Evolutionary conservation across 2,329 filamentous ascomycete genomes (phyloP).

Genomic region (Stenocarpella maydis): DNA sequence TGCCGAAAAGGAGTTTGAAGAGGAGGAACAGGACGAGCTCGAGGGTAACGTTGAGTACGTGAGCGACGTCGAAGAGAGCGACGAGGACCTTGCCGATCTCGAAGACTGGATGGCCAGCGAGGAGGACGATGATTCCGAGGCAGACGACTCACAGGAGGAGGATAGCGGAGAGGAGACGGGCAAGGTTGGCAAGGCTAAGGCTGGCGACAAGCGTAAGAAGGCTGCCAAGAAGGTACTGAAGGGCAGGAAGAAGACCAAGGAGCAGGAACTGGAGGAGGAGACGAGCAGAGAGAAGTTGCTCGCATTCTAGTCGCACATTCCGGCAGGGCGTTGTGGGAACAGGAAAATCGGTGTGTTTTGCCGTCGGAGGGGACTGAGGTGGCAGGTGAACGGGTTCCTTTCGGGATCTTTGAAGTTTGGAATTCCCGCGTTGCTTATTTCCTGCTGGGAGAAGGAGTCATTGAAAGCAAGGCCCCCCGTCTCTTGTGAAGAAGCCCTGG

Average conservation of each 20-base stretch:
- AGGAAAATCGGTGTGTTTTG: slow-evolving; percentile 19
- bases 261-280: slow-evolving; percentile 77
- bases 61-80: slow-evolving; percentile 86
- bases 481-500: background rate
- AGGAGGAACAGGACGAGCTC: slow-evolving; percentile 75
- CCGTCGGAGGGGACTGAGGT: too few relatives aligned
- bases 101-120: slow-evolving; percentile 92
- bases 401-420: background rate
- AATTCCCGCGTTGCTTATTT: background rate
- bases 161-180: slow-evolving; percentile 46
- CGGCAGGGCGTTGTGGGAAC: slow-evolving; percentile 11
- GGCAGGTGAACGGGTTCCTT: background rate
- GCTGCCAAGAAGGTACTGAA: slow-evolving; percentile 57
- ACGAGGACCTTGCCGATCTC: slow-evolving; percentile 80
- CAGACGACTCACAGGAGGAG: slow-evolving; percentile 61
- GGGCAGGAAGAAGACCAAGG: slow-evolving; percentile 70
- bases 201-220: slow-evolving; percentile 64
- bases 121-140: slow-evolving; percentile 68
- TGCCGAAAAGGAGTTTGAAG: slow-evolving; percentile 70
- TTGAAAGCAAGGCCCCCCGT: background rate
- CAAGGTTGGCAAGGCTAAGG: slow-evolving; percentile 63
- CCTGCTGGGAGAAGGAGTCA: background rate
- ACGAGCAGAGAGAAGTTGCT: slow-evolving; percentile 54
- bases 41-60: slow-evolving; percentile 90
- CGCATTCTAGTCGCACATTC: slow-evolving; percentile 40